phyloP scores from a whole-genome alignment of 2,329 filamentous ascomycete genomes.

The Beauveria caledonica region DNA sequence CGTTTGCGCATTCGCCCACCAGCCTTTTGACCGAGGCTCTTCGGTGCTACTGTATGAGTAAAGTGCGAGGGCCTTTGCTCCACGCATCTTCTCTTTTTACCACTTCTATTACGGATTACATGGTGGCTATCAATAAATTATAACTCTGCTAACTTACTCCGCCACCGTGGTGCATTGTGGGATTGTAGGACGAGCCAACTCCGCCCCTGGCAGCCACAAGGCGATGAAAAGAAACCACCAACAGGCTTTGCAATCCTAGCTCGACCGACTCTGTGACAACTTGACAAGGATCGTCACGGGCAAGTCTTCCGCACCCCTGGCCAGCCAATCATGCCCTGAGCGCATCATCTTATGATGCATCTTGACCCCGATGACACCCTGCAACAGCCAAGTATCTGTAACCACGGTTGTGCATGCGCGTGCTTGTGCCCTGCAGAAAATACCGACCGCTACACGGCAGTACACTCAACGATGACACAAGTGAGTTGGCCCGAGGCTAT shows the following conservation, averaged over 20 bases:
- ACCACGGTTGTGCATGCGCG: background rate
- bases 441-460: background rate
- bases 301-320: background rate
- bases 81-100: background rate
- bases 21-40: constrained; percentile 4
- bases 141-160: background rate
- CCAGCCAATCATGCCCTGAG: background rate
- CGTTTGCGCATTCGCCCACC: background rate
- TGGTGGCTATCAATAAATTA: constrained; percentile 21
- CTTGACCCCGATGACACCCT: background rate
- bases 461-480: background rate
- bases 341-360: constrained; percentile 8
- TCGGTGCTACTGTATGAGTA: background rate
- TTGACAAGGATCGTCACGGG: background rate
- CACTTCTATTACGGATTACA: constrained; percentile 14
- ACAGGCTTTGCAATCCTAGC: background rate
- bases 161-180: background rate
- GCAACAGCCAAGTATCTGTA: background rate
- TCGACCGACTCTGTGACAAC: background rate
- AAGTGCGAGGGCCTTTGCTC: background rate
- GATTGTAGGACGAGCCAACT: constrained; percentile 6
- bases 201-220: background rate
- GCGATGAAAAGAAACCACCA: background rate
- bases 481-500: constrained; percentile 7
- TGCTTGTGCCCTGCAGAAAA: constrained; percentile 2